These are phyloP conservation scores for Eutypa lata DNA, from an alignment of 2,329 filamentous ascomycete species.

Conservation along the genomic window DNA sequence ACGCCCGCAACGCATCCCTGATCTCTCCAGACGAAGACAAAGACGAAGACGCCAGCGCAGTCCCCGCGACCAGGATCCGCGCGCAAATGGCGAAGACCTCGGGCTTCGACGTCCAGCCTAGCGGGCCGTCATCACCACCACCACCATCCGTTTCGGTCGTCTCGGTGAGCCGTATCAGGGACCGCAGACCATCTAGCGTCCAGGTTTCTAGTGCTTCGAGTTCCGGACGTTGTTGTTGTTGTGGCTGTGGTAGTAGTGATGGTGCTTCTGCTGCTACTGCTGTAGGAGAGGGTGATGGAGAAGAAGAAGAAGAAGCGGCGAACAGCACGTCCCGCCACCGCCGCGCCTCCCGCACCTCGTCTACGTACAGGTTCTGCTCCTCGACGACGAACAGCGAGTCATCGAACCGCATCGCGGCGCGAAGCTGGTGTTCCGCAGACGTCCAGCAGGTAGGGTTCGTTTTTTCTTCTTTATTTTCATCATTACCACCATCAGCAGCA, in stretches of 20 bases:
- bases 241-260: constrained; percentile 4
- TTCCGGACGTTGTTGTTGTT: not conserved
- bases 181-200: constrained; percentile 46
- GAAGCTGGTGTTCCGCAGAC: constrained; percentile 38
- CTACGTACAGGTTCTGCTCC: constrained; percentile 91
- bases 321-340: constrained; percentile 61
- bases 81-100: constrained; percentile 63
- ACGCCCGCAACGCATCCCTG: constrained; percentile 16
- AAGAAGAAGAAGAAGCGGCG: constrained; percentile 8
- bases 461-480: no score
- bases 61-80: constrained; percentile 39
- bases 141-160: constrained; percentile 9
- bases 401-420: constrained; percentile 49
- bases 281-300: no score
- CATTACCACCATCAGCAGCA: not conserved
- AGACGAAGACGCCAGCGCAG: constrained; percentile 27
- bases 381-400: constrained; percentile 79
- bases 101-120: constrained; percentile 70
- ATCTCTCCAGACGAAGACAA: constrained; percentile 2
- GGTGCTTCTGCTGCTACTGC: no score
- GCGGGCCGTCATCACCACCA: constrained; percentile 51
- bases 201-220: constrained; percentile 39
- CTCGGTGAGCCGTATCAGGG: constrained; percentile 32
- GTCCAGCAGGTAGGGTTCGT: constrained; percentile 23
- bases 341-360: constrained; percentile 70